Evolutionary conservation across 108 stramenopile genomes (phyloP), one percentile per base, ranked within the genome.

Genomic region (Seminavis robusta): DNA sequence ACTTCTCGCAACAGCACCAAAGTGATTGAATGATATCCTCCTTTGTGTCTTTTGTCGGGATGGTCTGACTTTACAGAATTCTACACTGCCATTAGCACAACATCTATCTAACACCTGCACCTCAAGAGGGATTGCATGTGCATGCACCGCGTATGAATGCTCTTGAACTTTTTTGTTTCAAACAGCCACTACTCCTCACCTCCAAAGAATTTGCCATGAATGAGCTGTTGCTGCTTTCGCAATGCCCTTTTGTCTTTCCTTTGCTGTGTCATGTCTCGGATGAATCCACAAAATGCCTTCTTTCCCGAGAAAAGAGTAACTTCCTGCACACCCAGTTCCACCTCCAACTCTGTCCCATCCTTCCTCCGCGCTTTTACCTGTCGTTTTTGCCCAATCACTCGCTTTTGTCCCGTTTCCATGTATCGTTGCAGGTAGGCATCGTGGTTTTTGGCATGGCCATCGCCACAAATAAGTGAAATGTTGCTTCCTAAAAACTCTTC

Each of bases 281-380:
- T 52, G 41, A 56, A 78, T 16, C 77, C 77, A 39, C 77, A 78
- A 65, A 78, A 78, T 31, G 53, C 55, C 41, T 53, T 51, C n/a
- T 68, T 37, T 10, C 76, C 76, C 3, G 46, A 45, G 0, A 28
- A 19, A 10, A 56, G 26, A 15, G 17, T 54, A 4, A 72, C 76
- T 62, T 67, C 56, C 32, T 59, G 57, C 5, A 78, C 63, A 38
- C 72, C 77, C 34, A 78, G 44, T 65, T 78, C 77, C 32, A 78
- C 52, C 29, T 59, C 53, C 27, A 78, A 61, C 28, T 78, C 61
- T 1, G 63, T 39, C 8, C 77, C 77, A 42, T 79, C 73, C 47
- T 66, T 63, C 11, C 77, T 42, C 27, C 64, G 54, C 19, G 77
- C 77, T 15, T 40, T 47, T 2, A 64, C 34, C 3, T 52, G 62